Base-by-base conservation (phyloP, 108 stramenopile species). In the Skeletonema potamos region DNA sequence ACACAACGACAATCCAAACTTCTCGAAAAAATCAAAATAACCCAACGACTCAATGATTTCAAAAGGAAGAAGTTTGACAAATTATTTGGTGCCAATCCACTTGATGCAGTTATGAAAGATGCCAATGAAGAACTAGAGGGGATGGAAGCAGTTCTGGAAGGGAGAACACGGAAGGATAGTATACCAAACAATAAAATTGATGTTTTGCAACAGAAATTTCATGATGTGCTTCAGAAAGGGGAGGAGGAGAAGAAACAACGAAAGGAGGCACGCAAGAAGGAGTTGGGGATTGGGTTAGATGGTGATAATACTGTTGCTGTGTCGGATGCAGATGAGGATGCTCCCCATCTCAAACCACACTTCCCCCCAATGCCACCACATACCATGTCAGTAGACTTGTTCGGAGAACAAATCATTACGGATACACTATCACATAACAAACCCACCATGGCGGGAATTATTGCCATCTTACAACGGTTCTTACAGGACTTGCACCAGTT, bases 371-470 rank as follows among this genome's bases (percentile, higher is more conserved):
- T 68, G 56, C 66, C 66, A 68, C 66, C 66, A 2, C 66, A 68
- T 33, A 68, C 56, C 66, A 68, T 68, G 66, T 48, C 66, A 7
- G 55, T 57, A 6, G 55, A 57, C 27, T 29, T 68, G 10, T 68
- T 68, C 37, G 66, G 66, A 26, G 55, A 68, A 6, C 6, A 68
- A 20, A 57, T 68, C 39, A 68, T 68, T 37, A 56, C 66, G 0
- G 57, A 68, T 56, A 68, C 66, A 9, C 28, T 68, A 34, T 68
- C 66, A 27, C 51, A 54, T 28, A 54, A 70, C 33, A 68, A 73
- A 17, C 84, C 87, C 17, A 89, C 89, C 63, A 69, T 89, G 32
- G 83, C 89, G 0, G 87, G 87, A 1, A 76, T 88, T 27, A 57
- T 68, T 20, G 83, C 64, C 62, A 68, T 87, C 0, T 55, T 89